Percentiles rank a stretch among this genome's conserved stretches.
phyloP scores from a whole-genome alignment of 257 asterid genomes.

The Penstemon davidsonii region DNA sequence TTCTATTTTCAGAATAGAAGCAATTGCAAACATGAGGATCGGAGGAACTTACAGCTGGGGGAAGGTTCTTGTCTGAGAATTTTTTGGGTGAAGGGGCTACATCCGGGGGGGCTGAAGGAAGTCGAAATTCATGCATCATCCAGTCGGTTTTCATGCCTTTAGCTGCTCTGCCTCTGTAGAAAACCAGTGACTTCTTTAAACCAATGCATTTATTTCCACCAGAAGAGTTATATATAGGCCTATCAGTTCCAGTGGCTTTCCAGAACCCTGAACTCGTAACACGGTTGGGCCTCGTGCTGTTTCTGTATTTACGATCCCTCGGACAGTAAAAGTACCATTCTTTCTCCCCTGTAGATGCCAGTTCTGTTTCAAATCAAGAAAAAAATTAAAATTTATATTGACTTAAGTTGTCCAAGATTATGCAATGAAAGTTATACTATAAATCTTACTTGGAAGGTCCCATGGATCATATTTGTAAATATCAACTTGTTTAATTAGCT shows the following conservation, averaged over 20 bases:
- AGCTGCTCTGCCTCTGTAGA: slow-evolving; percentile 81
- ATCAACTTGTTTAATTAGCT: slow-evolving; percentile 78
- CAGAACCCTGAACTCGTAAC: slow-evolving; percentile 77
- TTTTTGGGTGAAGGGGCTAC: slow-evolving; percentile 46
- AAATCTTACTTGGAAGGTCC: slow-evolving; percentile 76
- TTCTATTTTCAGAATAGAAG: no score
- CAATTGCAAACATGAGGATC: background rate
- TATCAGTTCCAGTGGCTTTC: slow-evolving; percentile 81
- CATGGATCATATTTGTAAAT: slow-evolving; percentile 89
- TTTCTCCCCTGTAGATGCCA: slow-evolving; percentile 68
- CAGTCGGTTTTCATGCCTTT: slow-evolving; percentile 76
- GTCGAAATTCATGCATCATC: slow-evolving; percentile 90
- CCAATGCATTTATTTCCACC: slow-evolving; percentile 68
- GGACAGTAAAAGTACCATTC: slow-evolving; percentile 87
- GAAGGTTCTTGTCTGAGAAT: slow-evolving; percentile 47
- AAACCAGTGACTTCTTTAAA: slow-evolving; percentile 67
- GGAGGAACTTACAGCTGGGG: slow-evolving; percentile 45
- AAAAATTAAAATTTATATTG: background rate
- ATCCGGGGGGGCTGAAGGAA: slow-evolving; percentile 46
- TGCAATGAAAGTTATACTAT: no score
- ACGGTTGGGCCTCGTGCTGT: slow-evolving; percentile 71
- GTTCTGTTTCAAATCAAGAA: slow-evolving; percentile 33
- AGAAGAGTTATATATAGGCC: slow-evolving; percentile 65
- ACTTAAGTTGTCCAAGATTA: no score
- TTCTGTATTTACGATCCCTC: slow-evolving; percentile 69